Base-by-base conservation (phyloP, 768 basidiomycete species). In the Phylloporus sp. region DNA sequence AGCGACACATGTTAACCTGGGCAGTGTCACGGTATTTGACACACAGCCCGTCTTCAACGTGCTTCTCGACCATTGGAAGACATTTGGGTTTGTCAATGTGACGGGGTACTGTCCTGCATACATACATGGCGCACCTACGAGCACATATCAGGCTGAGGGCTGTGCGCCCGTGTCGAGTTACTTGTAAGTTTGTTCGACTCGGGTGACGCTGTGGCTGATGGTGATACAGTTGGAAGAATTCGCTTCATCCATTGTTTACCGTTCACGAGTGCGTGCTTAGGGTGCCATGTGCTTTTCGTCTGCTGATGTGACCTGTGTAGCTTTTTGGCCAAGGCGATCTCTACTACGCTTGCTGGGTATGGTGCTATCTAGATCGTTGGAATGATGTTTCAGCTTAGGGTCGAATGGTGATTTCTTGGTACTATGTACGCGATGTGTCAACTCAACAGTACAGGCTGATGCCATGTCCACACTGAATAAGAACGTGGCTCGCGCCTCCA, bases 131-230 rank as follows among this genome's bases (percentile, higher is more conserved):
- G 81, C 80, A 0, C 73, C 79, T 6, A 65, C 72, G 9, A 55
- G 48, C 38, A 79, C 76, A n/a, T 81, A 81, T 34, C 80, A 84
- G 65, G 72, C 76, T 11, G 63, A 73, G 7, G 77, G 77, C 3
- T 85, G 80, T 61, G 82, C 80, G 13, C 84, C 83, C 3, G 82
- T 80, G 26, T 81, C 79, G 18, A 83, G 72, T 42, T 85, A 84
- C 62, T 85, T 85, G 82, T 83, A 60, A 71, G 80, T 72, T 12
- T 6, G 16, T 49, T 15, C 12, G 1, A 12, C 20, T 27, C 6
- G 31, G 24, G 45, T 43, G 34, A n/a, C 13, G 27, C n/a, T 4
- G 35, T 0, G n/a, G 15, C 49, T 57, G 22, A 55, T 10, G 18
- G 39, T 36, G 22, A 15, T 51, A 12, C 26, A 84, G 81, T 68